A percentile compares a stretch with the other conserved stretches of the same genome.
Evolutionary conservation across 1,139 yeast species (phyloP).

Genomic region (Geotrichum fermentans): DNA sequence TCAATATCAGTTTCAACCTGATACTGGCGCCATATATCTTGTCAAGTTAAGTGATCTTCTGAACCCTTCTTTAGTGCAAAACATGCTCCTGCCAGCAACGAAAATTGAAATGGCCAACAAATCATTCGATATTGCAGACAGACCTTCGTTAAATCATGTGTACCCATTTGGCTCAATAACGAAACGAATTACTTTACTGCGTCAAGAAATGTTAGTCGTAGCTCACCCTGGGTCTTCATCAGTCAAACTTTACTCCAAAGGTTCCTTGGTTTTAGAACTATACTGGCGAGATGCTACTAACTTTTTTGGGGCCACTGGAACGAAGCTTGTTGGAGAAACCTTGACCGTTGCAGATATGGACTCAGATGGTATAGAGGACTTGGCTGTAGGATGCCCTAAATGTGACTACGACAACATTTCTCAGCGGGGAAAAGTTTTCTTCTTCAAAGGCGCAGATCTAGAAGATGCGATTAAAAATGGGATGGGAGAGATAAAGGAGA

Average conservation of each 20-base stretch:
- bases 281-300: conserved; percentile 26
- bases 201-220: conserved; percentile 31
- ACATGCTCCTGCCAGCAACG: not conserved
- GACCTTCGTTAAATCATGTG: conserved; percentile 22
- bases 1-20: not conserved
- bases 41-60: not conserved
- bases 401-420: conserved; percentile 33
- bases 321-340: conserved; percentile 38
- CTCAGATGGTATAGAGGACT: conserved; percentile 40
- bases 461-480: conserved; percentile 19
- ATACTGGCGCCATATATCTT: conserved; percentile 15
- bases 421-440: conserved; percentile 44
- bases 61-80: not conserved
- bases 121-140: not conserved
- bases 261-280: conserved; percentile 25
- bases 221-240: conserved; percentile 37
- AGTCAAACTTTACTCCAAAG: conserved; percentile 32
- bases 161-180: conserved; percentile 34
- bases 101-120: not conserved
- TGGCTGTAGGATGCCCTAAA: conserved; percentile 44
- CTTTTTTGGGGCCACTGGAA: conserved; percentile 40
- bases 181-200: conserved; percentile 24
- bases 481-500: conserved; percentile 21
- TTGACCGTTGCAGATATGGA: conserved; percentile 37
- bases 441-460: conserved; percentile 39